These are phyloP conservation scores for Coemansia sp. DNA, from an alignment of 192 early-diverging fungal genomes.

Conservation along the genomic window DNA sequence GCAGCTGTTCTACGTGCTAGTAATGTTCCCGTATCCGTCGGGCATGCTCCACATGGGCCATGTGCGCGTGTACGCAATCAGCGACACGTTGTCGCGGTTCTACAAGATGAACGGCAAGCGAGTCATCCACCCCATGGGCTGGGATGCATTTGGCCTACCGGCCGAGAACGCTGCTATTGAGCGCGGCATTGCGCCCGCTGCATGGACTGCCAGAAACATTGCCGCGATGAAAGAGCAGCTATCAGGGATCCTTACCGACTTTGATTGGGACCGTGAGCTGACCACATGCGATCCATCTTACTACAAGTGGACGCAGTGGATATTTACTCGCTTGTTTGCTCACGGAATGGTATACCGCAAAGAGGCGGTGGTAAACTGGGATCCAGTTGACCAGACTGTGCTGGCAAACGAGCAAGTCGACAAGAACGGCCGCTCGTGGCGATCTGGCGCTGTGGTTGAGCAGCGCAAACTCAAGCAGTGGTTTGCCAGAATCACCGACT, in stretches of 20 bases:
- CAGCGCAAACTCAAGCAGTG: slow-evolving; percentile 82
- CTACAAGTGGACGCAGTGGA: slow-evolving; percentile 92
- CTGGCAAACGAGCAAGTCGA: slow-evolving; percentile 97
- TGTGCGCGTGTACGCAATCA: slow-evolving; percentile 93
- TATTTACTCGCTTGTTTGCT: slow-evolving; percentile 77
- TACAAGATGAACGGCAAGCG: slow-evolving; percentile 68
- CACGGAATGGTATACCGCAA: slow-evolving; percentile 84
- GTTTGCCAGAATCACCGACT: slow-evolving; percentile 87
- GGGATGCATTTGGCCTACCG: slow-evolving; percentile 97
- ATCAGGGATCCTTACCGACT: slow-evolving; percentile 66
- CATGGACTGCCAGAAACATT: slow-evolving; percentile 88
- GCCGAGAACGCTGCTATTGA: slow-evolving; percentile 97
- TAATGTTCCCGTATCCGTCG: slow-evolving; percentile 97
- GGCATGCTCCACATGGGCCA: slow-evolving; percentile 95
- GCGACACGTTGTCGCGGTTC: slow-evolving; percentile 80
- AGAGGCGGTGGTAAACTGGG: slow-evolving; percentile 93
- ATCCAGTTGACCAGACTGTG: slow-evolving; percentile 93
- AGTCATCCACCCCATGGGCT: slow-evolving; percentile 92
- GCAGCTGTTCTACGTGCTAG: slow-evolving; percentile 74
- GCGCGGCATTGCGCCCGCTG: slow-evolving; percentile 66
- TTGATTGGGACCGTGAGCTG: slow-evolving; percentile 93
- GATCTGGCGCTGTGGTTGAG: slow-evolving; percentile 91
- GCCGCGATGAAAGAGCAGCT: slow-evolving; percentile 78
- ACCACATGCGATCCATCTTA: slow-evolving; percentile 83
- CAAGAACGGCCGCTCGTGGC: slow-evolving; percentile 78